Evolutionary conservation across 2,329 filamentous ascomycete species (phyloP).

Genomic region (Ramichloridium luteum): DNA sequence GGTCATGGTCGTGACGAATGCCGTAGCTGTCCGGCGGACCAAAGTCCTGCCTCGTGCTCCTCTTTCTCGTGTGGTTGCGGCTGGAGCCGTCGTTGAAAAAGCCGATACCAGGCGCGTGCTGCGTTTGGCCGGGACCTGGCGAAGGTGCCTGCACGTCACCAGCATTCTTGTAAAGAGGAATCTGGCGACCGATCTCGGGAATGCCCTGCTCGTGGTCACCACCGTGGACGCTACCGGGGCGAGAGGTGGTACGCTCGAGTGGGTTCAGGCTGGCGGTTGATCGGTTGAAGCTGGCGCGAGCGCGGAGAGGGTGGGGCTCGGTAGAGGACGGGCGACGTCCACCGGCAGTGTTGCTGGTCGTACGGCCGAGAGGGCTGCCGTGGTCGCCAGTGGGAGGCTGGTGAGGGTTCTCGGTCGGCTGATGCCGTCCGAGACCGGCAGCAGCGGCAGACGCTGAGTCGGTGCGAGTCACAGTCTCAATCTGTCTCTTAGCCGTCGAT

Average conservation of each 20-base stretch:
- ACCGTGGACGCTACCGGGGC: constrained; percentile 43
- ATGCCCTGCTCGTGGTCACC: constrained; percentile 72
- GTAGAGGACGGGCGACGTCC: constrained; percentile 27
- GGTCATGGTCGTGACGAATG: constrained; percentile 66
- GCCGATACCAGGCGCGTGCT: constrained; percentile 34
- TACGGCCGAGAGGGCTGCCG: constrained; percentile 14
- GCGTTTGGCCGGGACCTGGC: constrained; percentile 46
- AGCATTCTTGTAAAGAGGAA: constrained; percentile 85
- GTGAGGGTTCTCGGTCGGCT: constrained; percentile 39
- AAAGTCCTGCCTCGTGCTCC: constrained; percentile 58
- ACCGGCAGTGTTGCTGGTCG: constrained; percentile 15
- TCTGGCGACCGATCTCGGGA: constrained; percentile 80
- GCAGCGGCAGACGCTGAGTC: constrained; percentile 78
- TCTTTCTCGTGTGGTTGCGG: constrained; percentile 53
- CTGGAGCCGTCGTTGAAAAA: constrained; percentile 42
- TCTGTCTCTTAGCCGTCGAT: constrained; percentile 69
- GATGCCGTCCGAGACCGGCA: constrained; percentile 62
- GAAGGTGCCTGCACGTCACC: constrained; percentile 95
- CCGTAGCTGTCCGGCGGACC: constrained; percentile 84
- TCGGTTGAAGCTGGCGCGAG: constrained; percentile 45
- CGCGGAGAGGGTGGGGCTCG: constrained; percentile 42
- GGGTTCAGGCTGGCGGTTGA: constrained; percentile 36
- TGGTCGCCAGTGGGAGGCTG: constrained; percentile 13
- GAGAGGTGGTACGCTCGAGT: constrained; percentile 31
- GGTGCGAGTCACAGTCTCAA: constrained; percentile 75